Conservation (phyloP, 495 filamentous ascomycete species). For the Hypomontagnella monticulosa region DNA sequence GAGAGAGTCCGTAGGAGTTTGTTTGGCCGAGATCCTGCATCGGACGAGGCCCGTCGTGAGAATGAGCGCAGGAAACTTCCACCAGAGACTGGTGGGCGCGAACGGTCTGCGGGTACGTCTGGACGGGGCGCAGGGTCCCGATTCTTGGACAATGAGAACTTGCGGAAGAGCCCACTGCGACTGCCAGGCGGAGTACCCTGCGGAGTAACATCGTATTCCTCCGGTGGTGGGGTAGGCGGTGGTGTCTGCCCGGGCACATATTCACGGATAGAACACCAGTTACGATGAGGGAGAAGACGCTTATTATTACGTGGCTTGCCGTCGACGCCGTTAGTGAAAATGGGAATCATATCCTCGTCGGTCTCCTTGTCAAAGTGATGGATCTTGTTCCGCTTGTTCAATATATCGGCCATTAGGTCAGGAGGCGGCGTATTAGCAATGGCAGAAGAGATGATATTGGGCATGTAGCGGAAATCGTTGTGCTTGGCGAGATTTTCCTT, state of each 20-base stretch:
- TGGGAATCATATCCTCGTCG: conserved; percentile 94
- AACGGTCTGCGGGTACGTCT: conserved; percentile 39
- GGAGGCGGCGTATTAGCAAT: conserved; percentile 89
- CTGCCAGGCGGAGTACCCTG: conserved; percentile 43
- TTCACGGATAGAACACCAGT: conserved; percentile 88
- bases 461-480: conserved; percentile 93
- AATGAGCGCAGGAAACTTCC: conserved; percentile 49
- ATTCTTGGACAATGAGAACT: conserved; percentile 49
- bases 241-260: conserved; percentile 83
- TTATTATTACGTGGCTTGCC: conserved; percentile 91
- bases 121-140: conserved; percentile 34
- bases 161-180: conserved; percentile 47
- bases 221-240: conserved; percentile 66
- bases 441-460: conserved; percentile 85
- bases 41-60: conserved; percentile 49
- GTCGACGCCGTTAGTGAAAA: conserved; percentile 89
- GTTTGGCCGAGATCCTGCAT: conserved; percentile 45
- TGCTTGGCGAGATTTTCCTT: conserved; percentile 81
- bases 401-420: conserved; percentile 85
- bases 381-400: conserved; percentile 93
- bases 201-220: conserved; percentile 52
- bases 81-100: conserved; percentile 45
- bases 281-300: conserved; percentile 85
- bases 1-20: conserved; percentile 69
- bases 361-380: conserved; percentile 88